These are phyloP conservation scores for Citrullus colocynthis DNA, from an alignment of 306 rosid species.

Conservation along the genomic window DNA sequence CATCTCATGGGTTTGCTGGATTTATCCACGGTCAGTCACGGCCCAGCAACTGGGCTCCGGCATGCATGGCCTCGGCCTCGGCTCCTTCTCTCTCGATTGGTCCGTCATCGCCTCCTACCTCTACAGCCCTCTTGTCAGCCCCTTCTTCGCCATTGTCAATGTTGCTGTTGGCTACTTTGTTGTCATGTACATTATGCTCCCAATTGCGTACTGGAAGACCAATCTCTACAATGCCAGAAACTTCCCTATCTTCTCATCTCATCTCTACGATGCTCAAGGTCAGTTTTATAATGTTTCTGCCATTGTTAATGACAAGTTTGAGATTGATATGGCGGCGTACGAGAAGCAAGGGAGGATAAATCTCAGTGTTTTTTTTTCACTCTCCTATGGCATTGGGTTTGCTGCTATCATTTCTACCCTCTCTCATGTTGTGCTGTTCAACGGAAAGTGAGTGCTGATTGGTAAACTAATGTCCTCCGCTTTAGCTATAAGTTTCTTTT, in stretches of 20 bases:
- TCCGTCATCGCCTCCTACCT: conserved; percentile 33
- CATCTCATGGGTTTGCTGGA: conserved; percentile 58
- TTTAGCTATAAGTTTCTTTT: background rate
- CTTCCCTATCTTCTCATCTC: conserved; percentile 44
- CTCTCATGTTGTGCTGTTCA: conserved; percentile 48
- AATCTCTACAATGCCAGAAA: conserved; percentile 38
- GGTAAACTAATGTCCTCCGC: background rate
- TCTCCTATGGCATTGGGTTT: conserved; percentile 50
- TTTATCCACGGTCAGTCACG: conserved; percentile 29
- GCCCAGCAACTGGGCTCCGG: conserved; percentile 69
- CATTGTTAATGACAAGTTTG: conserved; percentile 44
- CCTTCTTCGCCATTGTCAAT: conserved; percentile 44
- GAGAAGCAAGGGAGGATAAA: conserved; percentile 29
- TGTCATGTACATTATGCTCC: conserved; percentile 30
- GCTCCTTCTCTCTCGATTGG: conserved; percentile 52
- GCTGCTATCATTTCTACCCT: conserved; percentile 45
- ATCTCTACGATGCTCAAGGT: conserved; percentile 29
- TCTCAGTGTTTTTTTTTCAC: conserved; percentile 36
- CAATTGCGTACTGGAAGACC: conserved; percentile 39
- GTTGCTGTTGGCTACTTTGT: conserved; percentile 33
- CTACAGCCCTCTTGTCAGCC: conserved; percentile 45
- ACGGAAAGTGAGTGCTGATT: conserved; percentile 35
- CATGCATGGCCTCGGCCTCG: conserved; percentile 41
- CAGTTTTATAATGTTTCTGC: conserved; percentile 22
- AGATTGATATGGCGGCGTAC: conserved; percentile 37